Evolutionary conservation across 1,139 yeast species (phyloP).

Genomic region (Scheffersomyces insectosa): DNA sequence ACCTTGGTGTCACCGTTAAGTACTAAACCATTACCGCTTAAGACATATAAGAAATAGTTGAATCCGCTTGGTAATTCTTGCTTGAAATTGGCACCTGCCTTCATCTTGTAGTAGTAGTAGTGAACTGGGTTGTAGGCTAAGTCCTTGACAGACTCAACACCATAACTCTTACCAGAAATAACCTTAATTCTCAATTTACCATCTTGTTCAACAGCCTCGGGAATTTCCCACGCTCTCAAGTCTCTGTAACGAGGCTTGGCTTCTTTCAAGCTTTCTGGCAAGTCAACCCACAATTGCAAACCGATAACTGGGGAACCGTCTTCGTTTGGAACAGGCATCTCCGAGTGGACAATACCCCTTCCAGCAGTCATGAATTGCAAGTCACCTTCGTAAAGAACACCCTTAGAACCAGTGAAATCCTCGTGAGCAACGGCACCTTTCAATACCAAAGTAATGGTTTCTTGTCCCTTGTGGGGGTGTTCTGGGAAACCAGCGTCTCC

Average conservation of each 20-base stretch:
- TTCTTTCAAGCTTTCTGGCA: slow-evolving; percentile 69
- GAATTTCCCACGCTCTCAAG: slow-evolving; percentile 69
- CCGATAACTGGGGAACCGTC: slow-evolving; percentile 66
- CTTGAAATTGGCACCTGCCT: slow-evolving; percentile 66
- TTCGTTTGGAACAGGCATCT: slow-evolving; percentile 71
- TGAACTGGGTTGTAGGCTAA: slow-evolving; percentile 85
- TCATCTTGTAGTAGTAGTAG: slow-evolving; percentile 66
- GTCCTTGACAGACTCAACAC: slow-evolving; percentile 70
- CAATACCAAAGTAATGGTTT: slow-evolving; percentile 75
- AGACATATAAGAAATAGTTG: slow-evolving; percentile 72
- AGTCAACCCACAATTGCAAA: slow-evolving; percentile 89
- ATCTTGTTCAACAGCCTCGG: slow-evolving; percentile 59
- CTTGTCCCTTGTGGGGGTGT: slow-evolving; percentile 93
- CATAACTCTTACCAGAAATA: slow-evolving; percentile 76
- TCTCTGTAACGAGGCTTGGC: slow-evolving; percentile 81
- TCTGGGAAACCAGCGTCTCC: slow-evolving; percentile 72
- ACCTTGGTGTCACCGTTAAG: slow-evolving; percentile 45
- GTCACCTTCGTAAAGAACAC: slow-evolving; percentile 81
- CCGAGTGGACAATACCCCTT: slow-evolving; percentile 81
- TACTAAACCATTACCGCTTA: slow-evolving; percentile 58
- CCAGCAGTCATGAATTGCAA: slow-evolving; percentile 97
- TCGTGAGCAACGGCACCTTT: slow-evolving; percentile 86
- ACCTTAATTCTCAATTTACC: slow-evolving; percentile 71
- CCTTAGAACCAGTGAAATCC: slow-evolving; percentile 84
- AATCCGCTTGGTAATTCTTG: slow-evolving; percentile 64